These are phyloP conservation scores for Herpetomonas tarakana DNA, from an alignment of 208 protist genomes.

Conservation along the genomic window DNA sequence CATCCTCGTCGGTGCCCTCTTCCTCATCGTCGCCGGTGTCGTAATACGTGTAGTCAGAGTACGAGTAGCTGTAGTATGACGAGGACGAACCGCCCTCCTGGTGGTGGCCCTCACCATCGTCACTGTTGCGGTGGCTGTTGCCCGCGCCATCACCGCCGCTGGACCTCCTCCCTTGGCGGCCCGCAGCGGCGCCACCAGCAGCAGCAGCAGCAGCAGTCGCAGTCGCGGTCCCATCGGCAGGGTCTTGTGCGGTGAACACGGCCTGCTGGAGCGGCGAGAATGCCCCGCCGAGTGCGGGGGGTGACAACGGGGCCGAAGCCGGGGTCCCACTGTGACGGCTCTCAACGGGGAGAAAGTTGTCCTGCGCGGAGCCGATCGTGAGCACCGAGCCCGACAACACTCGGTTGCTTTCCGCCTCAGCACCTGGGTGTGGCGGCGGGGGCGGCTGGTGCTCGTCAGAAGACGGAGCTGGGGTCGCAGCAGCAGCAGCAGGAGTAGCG, in stretches of 20 bases:
- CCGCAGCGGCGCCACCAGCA: too few species aligned
- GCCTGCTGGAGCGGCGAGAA: neutral
- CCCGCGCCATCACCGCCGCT: neutral
- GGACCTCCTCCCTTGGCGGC: too few species aligned
- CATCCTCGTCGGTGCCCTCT: neutral
- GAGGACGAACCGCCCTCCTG: too few species aligned
- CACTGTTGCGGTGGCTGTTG: too few species aligned
- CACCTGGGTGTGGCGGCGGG: too few species aligned
- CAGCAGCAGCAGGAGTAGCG: too few species aligned
- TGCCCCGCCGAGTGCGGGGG: neutral
- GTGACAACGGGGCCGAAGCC: neutral
- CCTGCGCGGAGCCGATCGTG: neutral
- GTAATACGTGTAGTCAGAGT: neutral
- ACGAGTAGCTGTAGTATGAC: neutral
- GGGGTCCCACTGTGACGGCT: neutral
- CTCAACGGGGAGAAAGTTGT: neutral
- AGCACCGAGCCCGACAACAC: neutral
- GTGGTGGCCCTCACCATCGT: too few species aligned
- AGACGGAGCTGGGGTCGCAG: too few species aligned
- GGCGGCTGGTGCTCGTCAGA: too few species aligned
- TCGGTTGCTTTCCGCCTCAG: too few species aligned
- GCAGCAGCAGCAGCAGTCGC: too few species aligned
- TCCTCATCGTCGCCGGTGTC: neutral
- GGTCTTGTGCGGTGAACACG: neutral
- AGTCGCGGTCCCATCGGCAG: too few species aligned